Percentiles rank a stretch among this genome's conserved stretches.
Evolutionary conservation across 2,329 filamentous ascomycete species (phyloP).

Genomic region (Aspergillus sp.): DNA sequence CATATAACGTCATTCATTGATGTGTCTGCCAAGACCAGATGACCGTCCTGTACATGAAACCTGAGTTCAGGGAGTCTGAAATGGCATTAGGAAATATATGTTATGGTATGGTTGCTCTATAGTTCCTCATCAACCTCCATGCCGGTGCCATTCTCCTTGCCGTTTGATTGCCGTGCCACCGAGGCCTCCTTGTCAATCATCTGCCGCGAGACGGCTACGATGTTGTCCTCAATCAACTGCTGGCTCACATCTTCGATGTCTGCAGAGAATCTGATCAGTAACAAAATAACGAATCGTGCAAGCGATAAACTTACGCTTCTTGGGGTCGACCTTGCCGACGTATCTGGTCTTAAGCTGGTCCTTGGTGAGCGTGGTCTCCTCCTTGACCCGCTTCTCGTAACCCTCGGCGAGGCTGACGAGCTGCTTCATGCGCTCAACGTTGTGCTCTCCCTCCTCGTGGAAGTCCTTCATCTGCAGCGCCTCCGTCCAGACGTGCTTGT

Average conservation of each 20-base stretch:
- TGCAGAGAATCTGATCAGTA: conserved; percentile 33
- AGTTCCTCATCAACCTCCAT: conserved; percentile 72
- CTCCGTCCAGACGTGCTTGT: conserved; percentile 99
- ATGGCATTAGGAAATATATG: background rate
- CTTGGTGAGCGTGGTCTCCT: conserved; percentile 95
- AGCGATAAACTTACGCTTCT: conserved; percentile 69
- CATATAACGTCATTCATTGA: conserved; percentile 11
- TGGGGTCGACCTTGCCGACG: conserved; percentile 96
- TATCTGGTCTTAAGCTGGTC: conserved; percentile 98
- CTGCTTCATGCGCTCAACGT: conserved; percentile 83
- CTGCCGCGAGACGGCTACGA: conserved; percentile 94
- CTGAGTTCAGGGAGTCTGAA: background rate
- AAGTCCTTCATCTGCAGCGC: conserved; percentile 97
- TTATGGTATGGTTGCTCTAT: conserved; percentile 27
- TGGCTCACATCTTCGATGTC: conserved; percentile 94
- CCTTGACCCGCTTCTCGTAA: conserved; percentile 98
- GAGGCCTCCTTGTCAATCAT: conserved; percentile 99
- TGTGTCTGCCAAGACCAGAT: background rate
- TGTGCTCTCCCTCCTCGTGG: conserved; percentile 76
- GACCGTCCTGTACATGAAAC: conserved; percentile 3
- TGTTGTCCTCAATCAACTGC: conserved; percentile 98
- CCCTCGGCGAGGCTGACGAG: conserved; percentile 89
- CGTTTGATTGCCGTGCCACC: conserved; percentile 66
- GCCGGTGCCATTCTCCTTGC: conserved; percentile 43
- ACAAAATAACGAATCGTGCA: background rate